A percentile compares a stretch with the other conserved stretches of the same genome.
These are phyloP conservation scores for Xylariaceae sp. DNA, from an alignment of 2,329 filamentous ascomycete genomes.

Conservation along the genomic window DNA sequence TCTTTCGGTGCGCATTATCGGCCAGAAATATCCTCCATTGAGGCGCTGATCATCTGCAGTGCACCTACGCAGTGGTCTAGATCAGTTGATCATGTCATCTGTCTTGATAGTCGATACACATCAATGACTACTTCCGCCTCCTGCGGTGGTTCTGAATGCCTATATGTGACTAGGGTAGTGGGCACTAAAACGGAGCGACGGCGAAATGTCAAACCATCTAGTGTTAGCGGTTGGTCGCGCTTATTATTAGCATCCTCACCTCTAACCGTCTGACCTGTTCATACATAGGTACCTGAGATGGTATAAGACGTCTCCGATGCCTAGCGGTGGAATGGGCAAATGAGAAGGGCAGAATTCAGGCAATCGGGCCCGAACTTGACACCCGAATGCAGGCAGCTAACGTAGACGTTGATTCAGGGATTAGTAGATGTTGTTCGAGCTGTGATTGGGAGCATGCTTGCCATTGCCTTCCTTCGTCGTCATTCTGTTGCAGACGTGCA, in stretches of 20 bases:
- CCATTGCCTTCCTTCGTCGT: slow-evolving; percentile 7
- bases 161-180: no score
- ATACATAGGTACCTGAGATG: no score
- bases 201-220: no score
- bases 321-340: slow-evolving; percentile 2
- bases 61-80: neutral
- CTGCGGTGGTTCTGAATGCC: no score
- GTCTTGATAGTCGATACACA: no score
- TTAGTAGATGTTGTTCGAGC: no score
- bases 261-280: no score
- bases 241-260: no score
- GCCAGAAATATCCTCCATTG: slow-evolving; percentile 4
- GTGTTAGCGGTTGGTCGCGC: no score
- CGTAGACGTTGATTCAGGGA: slow-evolving; percentile 3
- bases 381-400: neutral
- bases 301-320: no score
- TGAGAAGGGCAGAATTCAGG: slow-evolving; percentile 15
- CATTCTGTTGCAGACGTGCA: slow-evolving; percentile 5
- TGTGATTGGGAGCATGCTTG: slow-evolving; percentile 13
- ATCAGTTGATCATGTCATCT: slow-evolving; percentile 1
- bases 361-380: slow-evolving; percentile 4
- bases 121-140: slow-evolving; percentile 4
- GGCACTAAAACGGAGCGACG: no score
- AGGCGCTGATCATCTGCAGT: slow-evolving; percentile 4
- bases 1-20: slow-evolving; percentile 20